Percentiles rank a stretch among this genome's conserved stretches.
phyloP scores from a whole-genome alignment of 768 basidiomycete genomes.

The Leccinellum luteum region DNA sequence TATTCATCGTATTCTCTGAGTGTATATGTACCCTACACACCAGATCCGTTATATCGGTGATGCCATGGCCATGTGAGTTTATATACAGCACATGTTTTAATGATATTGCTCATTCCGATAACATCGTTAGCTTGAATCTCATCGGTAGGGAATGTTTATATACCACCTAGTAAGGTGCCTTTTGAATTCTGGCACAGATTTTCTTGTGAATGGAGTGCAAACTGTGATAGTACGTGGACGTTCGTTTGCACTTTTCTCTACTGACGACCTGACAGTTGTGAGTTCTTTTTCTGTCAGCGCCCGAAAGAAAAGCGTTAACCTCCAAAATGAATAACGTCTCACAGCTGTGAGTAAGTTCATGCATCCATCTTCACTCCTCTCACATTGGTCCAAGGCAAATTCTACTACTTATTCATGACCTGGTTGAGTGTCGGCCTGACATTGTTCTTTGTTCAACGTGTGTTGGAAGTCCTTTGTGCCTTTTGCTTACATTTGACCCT shows the following conservation, averaged over 20 bases:
- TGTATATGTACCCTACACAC: no score
- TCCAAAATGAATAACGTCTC: background rate
- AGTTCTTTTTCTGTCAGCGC: background rate
- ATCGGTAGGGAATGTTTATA: background rate
- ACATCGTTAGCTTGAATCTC: no score
- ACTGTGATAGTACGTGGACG: slow-evolving; percentile 7
- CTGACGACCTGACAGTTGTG: slow-evolving; percentile 16
- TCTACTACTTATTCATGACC: slow-evolving; percentile 6
- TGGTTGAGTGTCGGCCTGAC: background rate
- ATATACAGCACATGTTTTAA: no score
- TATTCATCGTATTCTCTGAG: no score
- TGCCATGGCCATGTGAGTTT: no score
- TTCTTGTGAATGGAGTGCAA: slow-evolving; percentile 5
- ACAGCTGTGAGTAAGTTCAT: slow-evolving; percentile 3
- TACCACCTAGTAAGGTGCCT: fast-evolving
- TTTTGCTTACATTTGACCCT: background rate
- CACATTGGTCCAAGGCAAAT: background rate
- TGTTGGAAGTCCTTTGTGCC: background rate
- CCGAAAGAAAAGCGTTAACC: background rate
- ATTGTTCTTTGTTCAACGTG: slow-evolving; percentile 5
- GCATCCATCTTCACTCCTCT: background rate
- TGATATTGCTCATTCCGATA: no score
- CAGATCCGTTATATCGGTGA: no score
- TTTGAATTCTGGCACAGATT: slow-evolving; percentile 7
- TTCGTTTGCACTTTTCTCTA: background rate